Conservation (phyloP, 1,139 yeast species). For the Taphrina sp. region DNA sequence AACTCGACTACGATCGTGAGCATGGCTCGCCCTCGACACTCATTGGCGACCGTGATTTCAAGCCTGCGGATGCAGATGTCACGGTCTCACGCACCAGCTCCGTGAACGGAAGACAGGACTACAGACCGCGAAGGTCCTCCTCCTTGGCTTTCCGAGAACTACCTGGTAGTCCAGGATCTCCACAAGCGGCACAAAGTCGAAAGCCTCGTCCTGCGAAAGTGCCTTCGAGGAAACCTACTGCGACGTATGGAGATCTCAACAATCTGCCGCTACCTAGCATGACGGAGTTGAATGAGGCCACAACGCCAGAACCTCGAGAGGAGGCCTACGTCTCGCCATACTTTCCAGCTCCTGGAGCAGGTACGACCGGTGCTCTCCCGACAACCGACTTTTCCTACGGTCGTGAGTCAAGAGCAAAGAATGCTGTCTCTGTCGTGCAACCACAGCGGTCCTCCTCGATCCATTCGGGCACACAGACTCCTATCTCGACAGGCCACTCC, state of each 20-base stretch:
- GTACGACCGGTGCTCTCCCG: conserved; percentile 28
- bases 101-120: background rate
- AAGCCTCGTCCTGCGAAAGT: conserved; percentile 6
- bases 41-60: conserved; percentile 24
- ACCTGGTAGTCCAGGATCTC: conserved; percentile 22
- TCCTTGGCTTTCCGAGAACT: conserved; percentile 24
- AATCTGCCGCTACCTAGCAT: conserved; percentile 15
- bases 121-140: conserved; percentile 21
- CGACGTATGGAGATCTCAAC: conserved; percentile 20
- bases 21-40: conserved; percentile 27
- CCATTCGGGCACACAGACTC: conserved; percentile 11
- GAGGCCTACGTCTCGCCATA: conserved; percentile 23
- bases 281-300: conserved; percentile 11
- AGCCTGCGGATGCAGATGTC: conserved; percentile 18
- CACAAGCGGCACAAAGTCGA: background rate
- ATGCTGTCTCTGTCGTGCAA: background rate
- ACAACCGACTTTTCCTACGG: conserved; percentile 9
- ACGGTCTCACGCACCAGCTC: conserved; percentile 9
- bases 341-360: conserved; percentile 31
- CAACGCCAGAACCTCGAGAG: background rate
- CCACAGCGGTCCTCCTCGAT: conserved; percentile 18
- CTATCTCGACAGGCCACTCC: conserved; percentile 9
- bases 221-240: conserved; percentile 28
- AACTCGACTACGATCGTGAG: conserved; percentile 17
- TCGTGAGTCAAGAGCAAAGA: background rate